Conservation (phyloP, 768 basidiomycete species). For the Coprinopsis cinerea region DNA sequence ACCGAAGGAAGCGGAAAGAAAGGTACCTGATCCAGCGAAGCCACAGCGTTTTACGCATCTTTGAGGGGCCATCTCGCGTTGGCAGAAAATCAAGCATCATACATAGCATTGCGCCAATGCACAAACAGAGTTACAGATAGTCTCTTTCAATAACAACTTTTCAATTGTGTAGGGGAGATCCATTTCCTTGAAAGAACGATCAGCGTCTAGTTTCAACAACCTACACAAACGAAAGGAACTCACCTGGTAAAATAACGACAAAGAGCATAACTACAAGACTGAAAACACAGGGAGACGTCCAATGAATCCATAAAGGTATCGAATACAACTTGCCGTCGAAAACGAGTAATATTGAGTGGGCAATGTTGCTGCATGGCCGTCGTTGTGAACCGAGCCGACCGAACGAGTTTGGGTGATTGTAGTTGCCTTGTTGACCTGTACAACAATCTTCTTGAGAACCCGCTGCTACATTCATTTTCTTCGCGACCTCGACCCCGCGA, state of each 20-base stretch:
- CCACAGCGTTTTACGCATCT: no score
- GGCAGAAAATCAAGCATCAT: neutral
- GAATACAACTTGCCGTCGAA: neutral
- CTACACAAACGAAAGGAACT: neutral
- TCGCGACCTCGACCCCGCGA: neutral
- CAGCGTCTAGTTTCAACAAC: neutral
- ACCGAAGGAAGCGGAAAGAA: no score
- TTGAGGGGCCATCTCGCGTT: no score
- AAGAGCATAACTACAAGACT: neutral
- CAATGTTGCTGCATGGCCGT: neutral
- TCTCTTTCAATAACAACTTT: neutral
- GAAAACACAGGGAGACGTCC: neutral
- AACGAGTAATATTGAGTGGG: neutral
- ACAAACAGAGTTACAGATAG: neutral
- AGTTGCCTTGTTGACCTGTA: neutral
- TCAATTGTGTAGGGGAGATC: neutral
- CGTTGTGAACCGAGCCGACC: neutral
- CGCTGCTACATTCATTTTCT: neutral
- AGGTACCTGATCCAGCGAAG: no score
- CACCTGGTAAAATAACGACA: neutral
- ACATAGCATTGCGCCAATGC: neutral
- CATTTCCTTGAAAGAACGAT: neutral
- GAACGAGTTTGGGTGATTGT: no score
- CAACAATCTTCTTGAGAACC: neutral
- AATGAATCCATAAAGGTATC: conserved; percentile 4